A percentile compares a stretch with the other conserved stretches of the same genome.
Conservation (phyloP, 768 basidiomycete genomes). For the Kwoniella newhampshirensis region DNA sequence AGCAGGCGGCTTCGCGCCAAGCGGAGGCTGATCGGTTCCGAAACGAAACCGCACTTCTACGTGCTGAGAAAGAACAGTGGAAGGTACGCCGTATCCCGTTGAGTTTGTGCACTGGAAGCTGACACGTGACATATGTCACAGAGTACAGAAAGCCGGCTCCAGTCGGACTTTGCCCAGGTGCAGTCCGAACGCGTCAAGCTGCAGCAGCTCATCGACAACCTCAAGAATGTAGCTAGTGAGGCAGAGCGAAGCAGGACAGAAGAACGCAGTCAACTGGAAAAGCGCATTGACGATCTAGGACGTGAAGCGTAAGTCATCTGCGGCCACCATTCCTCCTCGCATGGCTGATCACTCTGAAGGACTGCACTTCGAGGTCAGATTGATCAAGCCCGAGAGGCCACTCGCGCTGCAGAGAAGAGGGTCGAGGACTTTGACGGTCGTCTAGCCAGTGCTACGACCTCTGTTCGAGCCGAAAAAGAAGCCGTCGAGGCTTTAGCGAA, state of each 20-base stretch:
- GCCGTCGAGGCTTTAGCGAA: slow-evolving; percentile 34
- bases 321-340: too few relatives aligned
- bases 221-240: slow-evolving; percentile 87
- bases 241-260: slow-evolving; percentile 79
- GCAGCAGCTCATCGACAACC: slow-evolving; percentile 80
- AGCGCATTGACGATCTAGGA: slow-evolving; percentile 73
- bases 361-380: slow-evolving; percentile 40
- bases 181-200: slow-evolving; percentile 79
- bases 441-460: slow-evolving; percentile 30
- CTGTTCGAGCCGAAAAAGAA: slow-evolving; percentile 38
- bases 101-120: slow-evolving; percentile 27
- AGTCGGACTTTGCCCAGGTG: slow-evolving; percentile 79
- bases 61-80: slow-evolving; percentile 91
- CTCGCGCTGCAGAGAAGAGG: slow-evolving; percentile 35
- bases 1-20: slow-evolving; percentile 65
- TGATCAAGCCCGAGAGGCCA: slow-evolving; percentile 34
- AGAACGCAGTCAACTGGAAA: slow-evolving; percentile 76
- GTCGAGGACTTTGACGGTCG: slow-evolving; percentile 32
- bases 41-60: slow-evolving; percentile 80
- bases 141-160: slow-evolving; percentile 75
- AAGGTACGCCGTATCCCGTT: slow-evolving; percentile 60
- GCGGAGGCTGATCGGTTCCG: slow-evolving; percentile 71
- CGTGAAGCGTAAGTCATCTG: slow-evolving; percentile 67
- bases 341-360: slow-evolving; percentile 24
- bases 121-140: slow-evolving; percentile 47